These are phyloP conservation scores for Boletus vermiculosoides DNA, from an alignment of 768 basidiomycete genomes.

Conservation along the genomic window DNA sequence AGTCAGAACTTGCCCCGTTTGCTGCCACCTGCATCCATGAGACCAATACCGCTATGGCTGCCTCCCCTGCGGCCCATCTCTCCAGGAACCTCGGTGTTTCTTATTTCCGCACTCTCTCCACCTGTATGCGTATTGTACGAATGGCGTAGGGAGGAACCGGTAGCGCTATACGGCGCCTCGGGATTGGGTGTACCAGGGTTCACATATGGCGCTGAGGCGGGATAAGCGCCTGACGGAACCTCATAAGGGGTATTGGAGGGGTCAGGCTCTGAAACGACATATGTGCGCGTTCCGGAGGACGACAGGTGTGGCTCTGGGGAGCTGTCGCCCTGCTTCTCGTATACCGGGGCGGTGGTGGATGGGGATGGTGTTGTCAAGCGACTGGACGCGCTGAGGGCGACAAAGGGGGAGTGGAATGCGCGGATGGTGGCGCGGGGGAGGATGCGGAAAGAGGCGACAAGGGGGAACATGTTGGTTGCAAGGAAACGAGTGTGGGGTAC, in stretches of 20 bases:
- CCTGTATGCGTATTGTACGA: conserved; percentile 39
- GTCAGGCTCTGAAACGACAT: conserved; percentile 75
- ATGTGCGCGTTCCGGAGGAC: conserved; percentile 52
- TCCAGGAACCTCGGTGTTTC: conserved; percentile 43
- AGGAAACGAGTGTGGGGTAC: conserved; percentile 8
- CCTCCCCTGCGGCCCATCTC: conserved; percentile 45
- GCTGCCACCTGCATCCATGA: conserved; percentile 44
- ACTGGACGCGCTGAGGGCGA: conserved; percentile 44
- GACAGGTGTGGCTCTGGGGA: conserved; percentile 47
- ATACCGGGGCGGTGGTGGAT: conserved; percentile 35
- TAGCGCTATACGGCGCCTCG: conserved; percentile 42
- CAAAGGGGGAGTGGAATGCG: conserved; percentile 66
- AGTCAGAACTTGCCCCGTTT: conserved; percentile 40
- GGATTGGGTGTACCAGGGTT: conserved; percentile 40
- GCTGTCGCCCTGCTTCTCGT: conserved; percentile 63
- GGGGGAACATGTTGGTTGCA: conserved; percentile 25
- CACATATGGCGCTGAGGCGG: conserved; percentile 47
- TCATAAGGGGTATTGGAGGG: conserved; percentile 57
- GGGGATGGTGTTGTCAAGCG: conserved; percentile 33
- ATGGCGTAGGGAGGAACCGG: conserved; percentile 43
- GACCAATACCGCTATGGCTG: conserved; percentile 36
- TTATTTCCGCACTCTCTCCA: conserved; percentile 47
- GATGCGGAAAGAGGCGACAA: conserved; percentile 1
- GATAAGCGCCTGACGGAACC: conserved; percentile 72
- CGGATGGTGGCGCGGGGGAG: conserved; percentile 32